Base-by-base conservation (phyloP, 2,329 filamentous ascomycete species). In the Clarireedia paspali region DNA sequence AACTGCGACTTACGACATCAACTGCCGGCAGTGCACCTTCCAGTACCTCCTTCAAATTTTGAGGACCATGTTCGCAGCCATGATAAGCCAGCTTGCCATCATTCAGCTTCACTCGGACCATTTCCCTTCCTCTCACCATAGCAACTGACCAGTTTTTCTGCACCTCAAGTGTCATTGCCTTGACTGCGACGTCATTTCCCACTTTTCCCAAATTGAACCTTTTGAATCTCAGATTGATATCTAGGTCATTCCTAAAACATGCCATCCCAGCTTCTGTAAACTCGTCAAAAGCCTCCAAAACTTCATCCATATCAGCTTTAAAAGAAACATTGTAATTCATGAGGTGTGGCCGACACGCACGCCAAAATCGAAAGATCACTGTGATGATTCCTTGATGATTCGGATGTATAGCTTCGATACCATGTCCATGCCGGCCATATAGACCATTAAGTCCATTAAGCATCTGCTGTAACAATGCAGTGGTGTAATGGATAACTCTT, bases 361-460 rank as follows among this genome's bases (percentile, higher is more conserved):
- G 50, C 64, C 62, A 66, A 51, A 66, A 67, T 42, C 60, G 58
- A 44, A 58, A 57, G 10, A 53, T 53, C 20, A 60, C 58, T 44
- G 53, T 38, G 26, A 64, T 49, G 24, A 60, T 62, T 6, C 62
- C 62, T 49, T 57, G 57, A 44, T 64, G 59, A 23, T 50, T 15
- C 20, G 55, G 55, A 26, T 60, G 47, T 17, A 57, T 47, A 9
- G 60, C 60, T 26, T 53, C 47, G 20, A 53, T 17, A 17, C 39
- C 27, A 20, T 50, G 39, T 24, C 48, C 45, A 17, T 40, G 46
- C 20, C 46, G 36, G 12, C 27, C 27, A 23, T 56, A 51, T 50
- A 23, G 44, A 51, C 26, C 39, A 27, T 27, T 34, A 12, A 63
- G 42, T 9, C 58, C 60, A 38, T 66, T 65, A 9, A 63, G 45